Base-by-base conservation (phyloP, 306 rosid species). In the Sicyos edulis region DNA sequence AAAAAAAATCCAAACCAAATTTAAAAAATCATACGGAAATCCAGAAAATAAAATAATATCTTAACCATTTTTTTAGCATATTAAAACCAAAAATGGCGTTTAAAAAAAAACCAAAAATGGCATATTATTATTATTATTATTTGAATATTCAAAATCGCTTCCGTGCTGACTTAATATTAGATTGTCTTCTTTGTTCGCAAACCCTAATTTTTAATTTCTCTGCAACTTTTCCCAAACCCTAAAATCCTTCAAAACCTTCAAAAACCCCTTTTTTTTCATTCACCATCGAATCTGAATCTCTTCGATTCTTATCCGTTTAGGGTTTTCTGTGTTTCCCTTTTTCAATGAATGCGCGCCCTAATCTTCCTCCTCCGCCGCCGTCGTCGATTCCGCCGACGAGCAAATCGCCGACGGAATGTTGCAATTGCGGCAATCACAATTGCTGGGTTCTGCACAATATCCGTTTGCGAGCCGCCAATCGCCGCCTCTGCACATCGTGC, bases 401-500 rank as follows among this genome's bases (percentile, higher is more conserved):
- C 69, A 73, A 45, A 11, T 68, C 54, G 37, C 45, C 62, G 13
- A 7, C 60, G 29, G 86, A 83, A 72, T 92, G 97, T 68, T 71
- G 80, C 59, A 81, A 85, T 61, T 92, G 97, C 74, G 81, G 60
- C 4, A 76, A 79, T 10, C 75, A 80, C 1, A 32, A 32, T 32
- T 32, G 37, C 37, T 81, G 82, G 83, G 54, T 87, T n/a, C 69
- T 85, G 52, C 97, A 92, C 82, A 75, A 78, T 44, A 80, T 86
- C n/a, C 78, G 77, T 0, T 54, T 85, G 47, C 83, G 89, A 34
- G 83, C 85, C 44, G 57, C 42, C 8, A 82, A 81, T 70, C 95
- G 92, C 0, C 89, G 81, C 16, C 73, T 87, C 19, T 92, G 97
- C 87, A 92, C 97, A 17, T 83, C 96, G 12, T 92, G 97, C 73